A percentile compares a stretch with the other conserved stretches of the same genome.
These are phyloP conservation scores for Penicillium italicum DNA, from an alignment of 2,329 filamentous ascomycete species.

Conservation along the genomic window DNA sequence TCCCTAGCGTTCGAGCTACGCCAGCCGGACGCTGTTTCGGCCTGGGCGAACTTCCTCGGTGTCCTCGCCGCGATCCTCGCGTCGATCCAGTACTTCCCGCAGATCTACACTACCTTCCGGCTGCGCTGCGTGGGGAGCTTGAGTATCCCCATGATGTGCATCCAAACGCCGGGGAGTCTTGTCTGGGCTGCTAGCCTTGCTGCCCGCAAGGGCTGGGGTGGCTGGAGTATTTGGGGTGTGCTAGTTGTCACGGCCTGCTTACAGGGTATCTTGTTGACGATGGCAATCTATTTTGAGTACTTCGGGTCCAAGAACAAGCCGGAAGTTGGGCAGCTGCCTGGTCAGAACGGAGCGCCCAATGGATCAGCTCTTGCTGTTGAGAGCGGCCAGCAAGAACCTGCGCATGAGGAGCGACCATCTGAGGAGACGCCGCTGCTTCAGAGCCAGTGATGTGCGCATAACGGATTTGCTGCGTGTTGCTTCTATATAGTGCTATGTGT, in stretches of 20 bases:
- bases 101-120: conserved; percentile 86
- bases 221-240: conserved; percentile 95
- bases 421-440: conserved; percentile 38
- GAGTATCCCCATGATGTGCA: conserved; percentile 96
- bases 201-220: conserved; percentile 69
- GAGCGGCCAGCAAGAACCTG: conserved; percentile 11
- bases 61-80: conserved; percentile 74
- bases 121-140: conserved; percentile 84
- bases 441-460: conserved; percentile 19
- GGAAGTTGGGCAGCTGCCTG: conserved; percentile 20
- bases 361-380: conserved; percentile 7
- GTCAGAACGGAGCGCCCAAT: conserved; percentile 17
- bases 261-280: conserved; percentile 73
- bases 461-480: neutral
- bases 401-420: conserved; percentile 23
- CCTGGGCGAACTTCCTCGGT: conserved; percentile 83
- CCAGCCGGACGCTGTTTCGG: conserved; percentile 60
- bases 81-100: conserved; percentile 86
- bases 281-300: conserved; percentile 71
- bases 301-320: conserved; percentile 46
- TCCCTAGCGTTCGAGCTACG: conserved; percentile 65
- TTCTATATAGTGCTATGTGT: neutral
- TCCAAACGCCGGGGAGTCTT: conserved; percentile 90
- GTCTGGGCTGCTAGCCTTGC: conserved; percentile 84
- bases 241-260: conserved; percentile 81